These are phyloP conservation scores for Aspergillus quadricinctus DNA, from an alignment of 2,329 filamentous ascomycete species.

Conservation along the genomic window DNA sequence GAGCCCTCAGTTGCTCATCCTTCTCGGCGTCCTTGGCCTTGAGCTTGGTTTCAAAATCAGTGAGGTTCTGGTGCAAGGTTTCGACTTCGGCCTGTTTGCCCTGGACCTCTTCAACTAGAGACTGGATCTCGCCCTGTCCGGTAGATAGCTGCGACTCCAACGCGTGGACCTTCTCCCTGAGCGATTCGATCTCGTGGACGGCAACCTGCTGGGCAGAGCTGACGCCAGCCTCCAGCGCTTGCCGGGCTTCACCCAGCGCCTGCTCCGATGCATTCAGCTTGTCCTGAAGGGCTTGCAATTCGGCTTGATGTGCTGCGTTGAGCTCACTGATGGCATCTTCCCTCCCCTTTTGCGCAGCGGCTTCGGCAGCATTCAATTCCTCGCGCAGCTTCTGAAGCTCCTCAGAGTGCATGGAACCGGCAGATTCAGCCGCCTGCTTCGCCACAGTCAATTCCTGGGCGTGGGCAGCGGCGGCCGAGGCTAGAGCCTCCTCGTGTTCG, in stretches of 20 bases:
- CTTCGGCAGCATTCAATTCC: conserved; percentile 28
- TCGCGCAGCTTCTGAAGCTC: conserved; percentile 33
- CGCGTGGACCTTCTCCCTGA: conserved; percentile 31
- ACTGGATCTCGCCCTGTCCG: conserved; percentile 29
- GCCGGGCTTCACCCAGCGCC: conserved; percentile 29
- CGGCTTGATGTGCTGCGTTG: conserved; percentile 26
- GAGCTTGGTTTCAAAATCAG: conserved; percentile 32
- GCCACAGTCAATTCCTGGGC: conserved; percentile 31
- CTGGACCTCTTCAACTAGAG: conserved; percentile 31
- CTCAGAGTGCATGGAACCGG: conserved; percentile 24
- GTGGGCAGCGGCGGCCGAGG: conserved; percentile 25
- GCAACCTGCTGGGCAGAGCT: conserved; percentile 31
- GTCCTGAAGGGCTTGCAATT: conserved; percentile 31
- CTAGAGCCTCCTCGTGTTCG: conserved; percentile 8
- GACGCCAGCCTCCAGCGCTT: conserved; percentile 30
- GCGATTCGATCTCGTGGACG: conserved; percentile 32
- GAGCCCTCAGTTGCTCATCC: conserved; percentile 28
- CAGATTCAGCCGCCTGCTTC: conserved; percentile 28
- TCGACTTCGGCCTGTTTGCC: conserved; percentile 35
- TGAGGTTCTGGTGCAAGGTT: conserved; percentile 34
- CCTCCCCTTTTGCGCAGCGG: conserved; percentile 24
- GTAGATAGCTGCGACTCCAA: conserved; percentile 30
- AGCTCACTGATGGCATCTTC: conserved; percentile 30
- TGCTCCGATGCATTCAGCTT: conserved; percentile 32
- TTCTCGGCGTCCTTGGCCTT: conserved; percentile 36